Evolutionary conservation across 768 basidiomycete species (phyloP).

Genomic region (Crassisporium funariophilum): DNA sequence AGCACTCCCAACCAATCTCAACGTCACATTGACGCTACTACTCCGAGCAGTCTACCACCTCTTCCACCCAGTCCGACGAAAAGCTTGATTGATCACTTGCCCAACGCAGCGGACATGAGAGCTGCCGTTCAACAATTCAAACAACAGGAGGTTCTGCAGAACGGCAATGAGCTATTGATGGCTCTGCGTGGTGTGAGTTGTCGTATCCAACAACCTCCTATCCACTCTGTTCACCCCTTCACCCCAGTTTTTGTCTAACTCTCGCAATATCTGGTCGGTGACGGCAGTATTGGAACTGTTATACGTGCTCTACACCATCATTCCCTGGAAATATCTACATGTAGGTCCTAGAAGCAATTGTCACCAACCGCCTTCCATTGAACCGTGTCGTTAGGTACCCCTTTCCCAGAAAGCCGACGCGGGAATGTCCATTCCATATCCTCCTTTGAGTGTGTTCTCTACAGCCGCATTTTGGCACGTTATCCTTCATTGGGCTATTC

Average conservation of each 20-base stretch:
- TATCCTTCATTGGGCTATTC: conserved; percentile 63
- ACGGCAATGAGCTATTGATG: conserved; percentile 37
- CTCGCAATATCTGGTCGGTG: conserved; percentile 59
- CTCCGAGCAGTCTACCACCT: conserved; percentile 42
- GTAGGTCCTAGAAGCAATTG: conserved; percentile 40
- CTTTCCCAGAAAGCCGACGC: conserved; percentile 23
- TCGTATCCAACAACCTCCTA: neutral
- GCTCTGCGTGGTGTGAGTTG: conserved; percentile 39
- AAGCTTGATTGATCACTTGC: conserved; percentile 39
- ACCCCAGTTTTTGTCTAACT: conserved; percentile 62
- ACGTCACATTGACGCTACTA: conserved; percentile 21
- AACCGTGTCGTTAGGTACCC: conserved; percentile 25
- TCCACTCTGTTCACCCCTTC: conserved; percentile 4
- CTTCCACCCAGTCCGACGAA: conserved; percentile 41
- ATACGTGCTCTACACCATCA: conserved; percentile 50
- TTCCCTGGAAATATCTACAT: conserved; percentile 53
- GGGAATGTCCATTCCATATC: conserved; percentile 44
- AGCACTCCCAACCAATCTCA: conserved; percentile 28
- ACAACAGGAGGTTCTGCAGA: conserved; percentile 37
- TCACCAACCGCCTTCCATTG: neutral
- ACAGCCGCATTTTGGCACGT: conserved; percentile 53
- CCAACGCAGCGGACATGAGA: conserved; percentile 29
- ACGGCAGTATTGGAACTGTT: conserved; percentile 56
- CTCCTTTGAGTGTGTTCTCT: conserved; percentile 47
- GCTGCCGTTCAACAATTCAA: conserved; percentile 34